phyloP scores from a whole-genome alignment of 2,329 filamentous ascomycete species.

The Fusarium buharicum region DNA sequence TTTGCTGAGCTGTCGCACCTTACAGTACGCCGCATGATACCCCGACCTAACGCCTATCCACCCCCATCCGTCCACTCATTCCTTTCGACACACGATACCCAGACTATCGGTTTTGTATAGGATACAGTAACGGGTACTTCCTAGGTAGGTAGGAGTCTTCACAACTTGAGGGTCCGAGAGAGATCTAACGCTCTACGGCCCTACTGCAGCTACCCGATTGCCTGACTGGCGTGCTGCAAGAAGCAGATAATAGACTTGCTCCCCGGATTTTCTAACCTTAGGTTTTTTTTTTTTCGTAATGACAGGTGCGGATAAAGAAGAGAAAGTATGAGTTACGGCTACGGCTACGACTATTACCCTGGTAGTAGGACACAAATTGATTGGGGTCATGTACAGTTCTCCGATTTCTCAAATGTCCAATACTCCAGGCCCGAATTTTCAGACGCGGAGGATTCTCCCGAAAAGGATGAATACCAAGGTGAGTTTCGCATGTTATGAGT shows the following conservation, averaged over 20 bases:
- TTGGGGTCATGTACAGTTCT: constrained; percentile 53
- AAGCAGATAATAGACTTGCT: constrained; percentile 49
- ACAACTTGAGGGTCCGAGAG: constrained; percentile 35
- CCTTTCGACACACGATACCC: constrained; percentile 16
- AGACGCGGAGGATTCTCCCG: constrained; percentile 51
- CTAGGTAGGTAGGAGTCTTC: constrained; percentile 35
- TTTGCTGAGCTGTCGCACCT: constrained; percentile 39
- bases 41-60: constrained; percentile 27
- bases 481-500: constrained; percentile 6
- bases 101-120: constrained; percentile 16
- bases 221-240: constrained; percentile 50
- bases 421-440: constrained; percentile 54
- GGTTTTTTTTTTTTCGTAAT: constrained; percentile 39
- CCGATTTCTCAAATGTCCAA: constrained; percentile 57
- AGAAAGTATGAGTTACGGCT: constrained; percentile 56
- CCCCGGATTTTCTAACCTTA: constrained; percentile 43
- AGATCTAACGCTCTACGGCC: constrained; percentile 43
- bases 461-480: constrained; percentile 38
- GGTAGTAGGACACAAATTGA: constrained; percentile 53
- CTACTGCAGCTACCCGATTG: constrained; percentile 50
- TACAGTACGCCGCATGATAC: constrained; percentile 43
- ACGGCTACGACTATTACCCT: constrained; percentile 53
- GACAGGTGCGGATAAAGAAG: constrained; percentile 45
- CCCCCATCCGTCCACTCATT: constrained; percentile 31
- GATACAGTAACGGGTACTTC: constrained; percentile 30